phyloP scores from a whole-genome alignment of 352 stramenopile species.

The Phytophthora cactorum region DNA sequence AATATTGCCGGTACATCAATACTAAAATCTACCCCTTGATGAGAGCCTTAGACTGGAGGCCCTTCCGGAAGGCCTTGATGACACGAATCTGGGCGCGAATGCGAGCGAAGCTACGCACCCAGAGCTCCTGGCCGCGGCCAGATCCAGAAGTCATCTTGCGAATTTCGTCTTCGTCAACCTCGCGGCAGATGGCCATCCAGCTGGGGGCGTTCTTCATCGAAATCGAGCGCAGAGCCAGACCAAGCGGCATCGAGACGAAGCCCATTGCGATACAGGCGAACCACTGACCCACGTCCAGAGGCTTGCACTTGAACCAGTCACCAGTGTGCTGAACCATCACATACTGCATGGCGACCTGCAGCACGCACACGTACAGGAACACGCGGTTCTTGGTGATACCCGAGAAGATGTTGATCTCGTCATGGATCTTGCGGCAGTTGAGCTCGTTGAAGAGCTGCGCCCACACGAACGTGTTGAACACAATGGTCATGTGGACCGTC shows the following conservation, averaged over 20 bases:
- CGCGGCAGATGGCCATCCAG: constrained; percentile 65
- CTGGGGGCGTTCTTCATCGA: constrained; percentile 62
- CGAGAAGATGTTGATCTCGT: constrained; percentile 95
- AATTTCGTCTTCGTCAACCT: constrained; percentile 52
- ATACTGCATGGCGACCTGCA: constrained; percentile 92
- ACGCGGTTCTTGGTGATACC: constrained; percentile 92
- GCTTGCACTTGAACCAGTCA: constrained; percentile 62
- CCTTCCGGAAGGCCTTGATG: constrained; percentile 71
- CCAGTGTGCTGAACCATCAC: constrained; percentile 96
- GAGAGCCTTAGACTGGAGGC: constrained; percentile 46
- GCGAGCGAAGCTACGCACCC: constrained; percentile 57
- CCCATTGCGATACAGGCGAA: constrained; percentile 65
- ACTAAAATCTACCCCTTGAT: constrained; percentile 38
- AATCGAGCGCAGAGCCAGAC: constrained; percentile 58
- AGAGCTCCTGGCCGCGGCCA: constrained; percentile 57
- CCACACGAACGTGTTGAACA: constrained; percentile 98
- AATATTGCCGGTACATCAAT: constrained; percentile 16
- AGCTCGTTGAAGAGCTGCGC: constrained; percentile 92
- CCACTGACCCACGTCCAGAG: constrained; percentile 55
- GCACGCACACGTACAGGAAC: constrained; percentile 91
- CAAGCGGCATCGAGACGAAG: constrained; percentile 54
- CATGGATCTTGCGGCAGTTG: constrained; percentile 86
- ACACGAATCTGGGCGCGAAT: constrained; percentile 69
- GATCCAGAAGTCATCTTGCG: constrained; percentile 38
- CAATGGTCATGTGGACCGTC: constrained; percentile 93